Conservation (phyloP, 2,329 filamentous ascomycete species). For the Ambrosiella xylebori region DNA sequence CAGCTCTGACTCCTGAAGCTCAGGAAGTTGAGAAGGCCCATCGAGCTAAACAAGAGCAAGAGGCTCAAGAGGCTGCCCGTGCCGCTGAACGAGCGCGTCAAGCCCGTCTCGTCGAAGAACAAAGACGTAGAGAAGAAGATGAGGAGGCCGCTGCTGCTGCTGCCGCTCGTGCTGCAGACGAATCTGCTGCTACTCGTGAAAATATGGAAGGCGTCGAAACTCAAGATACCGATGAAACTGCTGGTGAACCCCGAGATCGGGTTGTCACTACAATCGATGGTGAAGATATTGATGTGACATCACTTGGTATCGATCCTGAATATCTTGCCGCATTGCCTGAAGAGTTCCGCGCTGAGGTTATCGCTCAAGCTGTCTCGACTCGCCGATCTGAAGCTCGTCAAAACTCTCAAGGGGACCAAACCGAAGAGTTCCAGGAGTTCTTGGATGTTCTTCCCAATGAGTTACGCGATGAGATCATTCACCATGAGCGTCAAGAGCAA, state of each 20-base stretch:
- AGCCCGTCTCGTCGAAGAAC: conserved; percentile 32
- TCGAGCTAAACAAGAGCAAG: conserved; percentile 19
- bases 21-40: conserved; percentile 59
- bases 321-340: conserved; percentile 96
- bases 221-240: conserved; percentile 21
- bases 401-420: conserved; percentile 54
- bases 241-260: conserved; percentile 24
- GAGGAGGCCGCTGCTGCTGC: conserved; percentile 36
- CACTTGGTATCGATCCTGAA: conserved; percentile 81
- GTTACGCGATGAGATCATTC: conserved; percentile 74
- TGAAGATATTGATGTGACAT: conserved; percentile 80
- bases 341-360: conserved; percentile 87
- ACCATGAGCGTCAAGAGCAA: conserved; percentile 77
- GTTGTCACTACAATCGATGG: conserved; percentile 73
- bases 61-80: conserved; percentile 23
- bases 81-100: conserved; percentile 27
- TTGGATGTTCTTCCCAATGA: conserved; percentile 82
- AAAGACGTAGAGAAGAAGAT: neutral
- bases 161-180: conserved; percentile 16
- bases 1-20: conserved; percentile 63
- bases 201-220: conserved; percentile 65
- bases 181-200: neutral
- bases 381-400: conserved; percentile 60
- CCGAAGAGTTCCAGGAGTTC: conserved; percentile 83
- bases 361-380: conserved; percentile 74